Base-by-base conservation (phyloP, 306 rosid species). In the Prosopis cineraria region DNA sequence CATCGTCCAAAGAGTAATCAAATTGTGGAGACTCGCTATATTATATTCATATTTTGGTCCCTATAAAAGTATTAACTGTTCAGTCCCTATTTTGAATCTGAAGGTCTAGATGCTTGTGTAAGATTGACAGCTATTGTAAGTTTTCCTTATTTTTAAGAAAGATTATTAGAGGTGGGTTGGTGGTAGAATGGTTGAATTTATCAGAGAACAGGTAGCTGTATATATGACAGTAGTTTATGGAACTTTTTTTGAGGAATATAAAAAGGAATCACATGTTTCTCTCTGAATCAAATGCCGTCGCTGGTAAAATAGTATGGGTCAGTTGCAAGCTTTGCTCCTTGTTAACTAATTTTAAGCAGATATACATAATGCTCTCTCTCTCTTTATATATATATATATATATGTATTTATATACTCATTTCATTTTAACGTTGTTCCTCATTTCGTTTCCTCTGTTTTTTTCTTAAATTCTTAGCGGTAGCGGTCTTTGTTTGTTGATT, bases 271-370 rank as follows among this genome's bases (percentile, higher is more conserved):
- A 74, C 50, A 55, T 44, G 36, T n/a, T n/a, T n/a, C n/a, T n/a
- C n/a, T n/a, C n/a, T n/a, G n/a, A n/a, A n/a, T n/a, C n/a, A n/a
- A n/a, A n/a, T n/a, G n/a, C n/a, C n/a, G n/a, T n/a, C n/a, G n/a
- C n/a, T n/a, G n/a, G n/a, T n/a, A n/a, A n/a, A n/a, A n/a, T n/a
- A n/a, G 45, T 20, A 7, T 58, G 31, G 56, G 47, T 74, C 36
- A 68, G 66, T 59, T 59, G 67, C 74, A 63, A 64, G 37, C 47
- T 37, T 27, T 50, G 33, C 8, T 67, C 43, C 19, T 63, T 77
- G 24, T 44, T 48, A 30, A 20, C 75, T 19, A 70, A 24, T 70
- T 67, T 78, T 75, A 67, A 47, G 10, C 60, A 65, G 11, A 56
- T 56, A 56, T 25, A 12, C 64, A 24, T 56, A 30, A 10, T 56